phyloP scores from a whole-genome alignment of 2,329 filamentous ascomycete genomes.

The Cladophialophora yegresii region DNA sequence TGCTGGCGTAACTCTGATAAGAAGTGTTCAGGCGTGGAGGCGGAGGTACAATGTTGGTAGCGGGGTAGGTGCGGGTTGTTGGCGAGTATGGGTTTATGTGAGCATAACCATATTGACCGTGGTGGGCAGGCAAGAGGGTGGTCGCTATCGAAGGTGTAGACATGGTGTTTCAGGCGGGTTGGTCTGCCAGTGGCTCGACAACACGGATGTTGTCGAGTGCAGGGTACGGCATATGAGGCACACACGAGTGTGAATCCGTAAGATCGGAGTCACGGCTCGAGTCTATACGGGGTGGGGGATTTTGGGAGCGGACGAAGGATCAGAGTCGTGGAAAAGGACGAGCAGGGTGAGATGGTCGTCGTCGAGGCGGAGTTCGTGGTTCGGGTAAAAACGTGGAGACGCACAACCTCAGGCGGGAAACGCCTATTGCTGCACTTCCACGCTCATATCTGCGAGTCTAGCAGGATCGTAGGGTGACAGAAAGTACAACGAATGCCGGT shows the following conservation, averaged over 20 bases:
- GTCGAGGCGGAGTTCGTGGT: constrained; percentile 22
- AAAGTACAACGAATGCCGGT: constrained; percentile 1
- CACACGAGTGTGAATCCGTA: not conserved
- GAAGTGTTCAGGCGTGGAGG: constrained; percentile 47
- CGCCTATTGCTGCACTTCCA: constrained; percentile 19
- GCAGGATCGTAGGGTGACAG: constrained; percentile 5
- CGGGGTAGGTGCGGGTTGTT: constrained; percentile 52
- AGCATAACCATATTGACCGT: constrained; percentile 65
- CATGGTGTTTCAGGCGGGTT: constrained; percentile 53
- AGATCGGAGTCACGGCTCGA: not conserved
- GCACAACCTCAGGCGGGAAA: constrained; percentile 23
- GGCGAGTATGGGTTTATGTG: constrained; percentile 59
- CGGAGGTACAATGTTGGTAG: constrained; percentile 48
- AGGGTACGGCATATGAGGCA: constrained; percentile 27
- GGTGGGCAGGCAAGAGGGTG: constrained; percentile 69
- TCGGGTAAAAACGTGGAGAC: constrained; percentile 29
- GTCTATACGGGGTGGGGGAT: not conserved
- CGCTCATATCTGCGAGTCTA: constrained; percentile 8
- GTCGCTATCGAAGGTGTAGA: constrained; percentile 79
- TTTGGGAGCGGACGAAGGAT: not conserved
- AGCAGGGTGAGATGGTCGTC: constrained; percentile 13
- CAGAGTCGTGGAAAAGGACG: not conserved
- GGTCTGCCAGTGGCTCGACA: constrained; percentile 28
- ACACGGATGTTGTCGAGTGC: constrained; percentile 25
- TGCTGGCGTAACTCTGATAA: constrained; percentile 46